Base-by-base conservation (phyloP, 2,329 filamentous ascomycete species). In the Penicillium hesseltinei region DNA sequence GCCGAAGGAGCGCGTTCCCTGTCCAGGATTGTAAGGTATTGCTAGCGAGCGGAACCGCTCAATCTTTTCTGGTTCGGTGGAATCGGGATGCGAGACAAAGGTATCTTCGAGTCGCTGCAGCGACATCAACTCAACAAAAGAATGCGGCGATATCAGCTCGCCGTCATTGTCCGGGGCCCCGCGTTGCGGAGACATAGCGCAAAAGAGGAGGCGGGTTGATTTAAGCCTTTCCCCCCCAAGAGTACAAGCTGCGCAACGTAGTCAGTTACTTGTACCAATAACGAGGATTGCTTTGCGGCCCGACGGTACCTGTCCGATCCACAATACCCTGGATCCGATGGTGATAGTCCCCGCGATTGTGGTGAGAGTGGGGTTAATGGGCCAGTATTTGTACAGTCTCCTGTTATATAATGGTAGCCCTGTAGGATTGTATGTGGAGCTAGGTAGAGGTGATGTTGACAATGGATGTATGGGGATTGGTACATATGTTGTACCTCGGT, bases 1-100 rank as follows among this genome's bases (percentile, higher is more conserved):
- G 13, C 82, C 82, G 67, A 82, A 84, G 0, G 81, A 78, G 15
- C 76, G 71, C 2, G 71, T 72, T 17, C 73, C 68, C 7, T 70
- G 71, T 3, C 74, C 77, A 0, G 80, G 79, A 11, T 75, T 72
- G 59, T 77, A 82, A 3, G 73, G 73, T 4, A 50, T 48, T 36
- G 70, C 62, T 15, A 69, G 43, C 1, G 73, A 60, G 35, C 66
- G 62, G 31, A 75, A 75, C 3, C 49, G 58, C 21, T 74, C 70
- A 43, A 70, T 56, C 29, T 62, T 71, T 55, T 72, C 72, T 17
- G 64, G 59, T 10, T 61, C 64, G 23, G 51, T 38, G 17, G 55
- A 56, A 11, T 57, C 51, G 10, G 43, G n/a, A 29, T 54, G 45
- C 15, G 52, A 43, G 17, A 58, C 45, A 17, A 40, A 56, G 19